Conservation (phyloP, 2,329 filamentous ascomycete genomes). For the Coniochaeta sp. region DNA sequence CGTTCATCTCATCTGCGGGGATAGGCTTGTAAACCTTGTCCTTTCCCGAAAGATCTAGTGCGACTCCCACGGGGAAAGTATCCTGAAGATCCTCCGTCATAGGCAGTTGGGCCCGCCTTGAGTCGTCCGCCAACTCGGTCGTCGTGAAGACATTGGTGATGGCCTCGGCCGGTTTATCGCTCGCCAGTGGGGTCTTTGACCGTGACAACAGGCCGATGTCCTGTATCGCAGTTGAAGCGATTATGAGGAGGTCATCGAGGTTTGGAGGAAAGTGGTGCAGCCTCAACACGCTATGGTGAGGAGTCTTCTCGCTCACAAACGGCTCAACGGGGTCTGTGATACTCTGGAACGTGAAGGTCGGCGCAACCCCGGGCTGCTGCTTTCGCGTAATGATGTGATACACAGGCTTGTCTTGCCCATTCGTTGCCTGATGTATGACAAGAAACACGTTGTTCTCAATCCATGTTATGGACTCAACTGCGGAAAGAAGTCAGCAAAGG, state of each 20-base stretch:
- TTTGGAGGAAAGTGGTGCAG: conserved; percentile 74
- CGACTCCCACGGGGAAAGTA: conserved; percentile 70
- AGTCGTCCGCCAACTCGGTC: conserved; percentile 66
- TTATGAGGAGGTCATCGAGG: conserved; percentile 72
- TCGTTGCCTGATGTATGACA: conserved; percentile 64
- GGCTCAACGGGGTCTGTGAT: conserved; percentile 67
- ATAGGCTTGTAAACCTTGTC: conserved; percentile 75
- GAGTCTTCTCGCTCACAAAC: conserved; percentile 57
- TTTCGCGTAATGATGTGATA: conserved; percentile 70
- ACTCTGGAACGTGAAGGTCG: conserved; percentile 63
- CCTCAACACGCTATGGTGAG: conserved; percentile 71
- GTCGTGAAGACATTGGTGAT: conserved; percentile 65
- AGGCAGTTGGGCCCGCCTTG: conserved; percentile 66
- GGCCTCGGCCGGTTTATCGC: conserved; percentile 48
- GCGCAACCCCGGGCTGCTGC: conserved; percentile 37
- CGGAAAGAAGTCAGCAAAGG: neutral
- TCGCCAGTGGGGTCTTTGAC: conserved; percentile 59
- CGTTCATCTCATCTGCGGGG: conserved; percentile 65
- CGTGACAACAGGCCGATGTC: conserved; percentile 75
- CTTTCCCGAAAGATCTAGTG: conserved; percentile 75
- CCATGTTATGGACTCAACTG: conserved; percentile 76
- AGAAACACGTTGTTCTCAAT: conserved; percentile 83
- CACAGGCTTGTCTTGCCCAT: conserved; percentile 54
- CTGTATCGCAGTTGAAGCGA: conserved; percentile 71
- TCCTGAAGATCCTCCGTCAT: conserved; percentile 61